Evolutionary conservation across 345 rosid genomes (phyloP), one percentile per base, ranked within the genome.

Genomic region (Acer saccharum): DNA sequence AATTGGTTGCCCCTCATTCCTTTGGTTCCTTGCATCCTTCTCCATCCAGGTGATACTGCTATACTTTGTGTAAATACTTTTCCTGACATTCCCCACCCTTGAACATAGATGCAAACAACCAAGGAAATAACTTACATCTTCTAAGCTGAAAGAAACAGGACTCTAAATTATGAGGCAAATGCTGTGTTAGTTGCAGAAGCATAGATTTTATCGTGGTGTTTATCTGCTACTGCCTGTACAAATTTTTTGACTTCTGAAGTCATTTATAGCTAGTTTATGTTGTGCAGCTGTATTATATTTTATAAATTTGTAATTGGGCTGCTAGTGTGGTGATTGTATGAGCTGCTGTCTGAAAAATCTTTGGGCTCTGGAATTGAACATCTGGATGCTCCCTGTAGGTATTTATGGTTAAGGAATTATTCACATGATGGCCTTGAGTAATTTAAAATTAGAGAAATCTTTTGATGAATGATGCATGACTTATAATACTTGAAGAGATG

Each of bases 1-100:
- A 52, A 65, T 86, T 32, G 94, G 94, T 7, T 92, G 99, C 81
- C 99, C 99, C 18, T 92, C 98, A 0, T 78, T 76, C 72, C 81
- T 89, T 61, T 95, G 98, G 98, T 74, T 88, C 82, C 68, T 88
- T 79, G 91, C 97, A 17, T 86, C 79, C 82, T 68, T 90, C 79
- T 86, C 86, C 62, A 80, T 88, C 62, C 98, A 95, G 96, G 98
- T 95, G 57, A 82, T 78, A 23, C 71, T 72, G 65, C 16, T 21
- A 46, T 67, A 0, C 41, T 50, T 77, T 69, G 54, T 58, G 23
- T 74, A 71, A 60, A 62, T 62, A 50, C 46, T 64, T 72, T 74
- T 9, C 12, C 35, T 76, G 76, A 65, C 25, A 12, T 55, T 27
- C 17, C 71, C 2, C 32, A 0, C 10, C 20, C 12, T 58, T 25